Conservation (phyloP, 1,139 yeast species). For the Hansenula sp. region DNA sequence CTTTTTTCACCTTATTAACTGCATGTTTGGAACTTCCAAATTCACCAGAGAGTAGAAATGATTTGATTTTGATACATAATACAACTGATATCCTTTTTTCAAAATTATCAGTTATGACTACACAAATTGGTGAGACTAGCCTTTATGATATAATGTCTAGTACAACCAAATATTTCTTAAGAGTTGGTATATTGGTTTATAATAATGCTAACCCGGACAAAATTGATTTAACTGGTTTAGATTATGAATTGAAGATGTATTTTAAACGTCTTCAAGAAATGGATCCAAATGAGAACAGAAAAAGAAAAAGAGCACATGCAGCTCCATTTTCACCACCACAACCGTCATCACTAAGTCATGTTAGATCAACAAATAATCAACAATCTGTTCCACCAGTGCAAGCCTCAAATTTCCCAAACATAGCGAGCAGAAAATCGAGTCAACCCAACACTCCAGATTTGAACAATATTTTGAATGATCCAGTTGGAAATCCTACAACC, state of each 20-base stretch:
- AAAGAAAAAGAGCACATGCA: not conserved
- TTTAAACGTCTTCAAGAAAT: constrained; percentile 4
- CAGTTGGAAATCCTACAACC: not conserved
- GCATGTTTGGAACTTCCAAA: constrained; percentile 18
- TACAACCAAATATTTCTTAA: constrained; percentile 13
- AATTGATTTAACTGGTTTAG: constrained; percentile 10
- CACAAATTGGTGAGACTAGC: constrained; percentile 4
- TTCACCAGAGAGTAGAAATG: constrained; percentile 8
- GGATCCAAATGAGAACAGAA: not conserved
- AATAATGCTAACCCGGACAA: constrained; percentile 9
- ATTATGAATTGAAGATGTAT: constrained; percentile 12
- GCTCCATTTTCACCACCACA: not conserved
- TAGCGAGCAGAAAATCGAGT: not conserved
- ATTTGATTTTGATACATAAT: constrained; percentile 10
- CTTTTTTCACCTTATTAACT: constrained; percentile 20
- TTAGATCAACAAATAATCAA: not conserved
- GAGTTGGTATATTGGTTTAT: constrained; percentile 15
- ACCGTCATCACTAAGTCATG: not conserved
- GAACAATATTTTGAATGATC: constrained; percentile 1
- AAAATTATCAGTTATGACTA: constrained; percentile 1
- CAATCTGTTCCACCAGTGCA: not conserved
- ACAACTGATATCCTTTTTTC: constrained; percentile 5
- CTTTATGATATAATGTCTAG: constrained; percentile 8
- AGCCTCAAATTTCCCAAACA: not conserved
- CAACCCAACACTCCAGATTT: not conserved